Evolutionary conservation across 495 filamentous ascomycete genomes (phyloP).

Genomic region (Xylaria castorea): DNA sequence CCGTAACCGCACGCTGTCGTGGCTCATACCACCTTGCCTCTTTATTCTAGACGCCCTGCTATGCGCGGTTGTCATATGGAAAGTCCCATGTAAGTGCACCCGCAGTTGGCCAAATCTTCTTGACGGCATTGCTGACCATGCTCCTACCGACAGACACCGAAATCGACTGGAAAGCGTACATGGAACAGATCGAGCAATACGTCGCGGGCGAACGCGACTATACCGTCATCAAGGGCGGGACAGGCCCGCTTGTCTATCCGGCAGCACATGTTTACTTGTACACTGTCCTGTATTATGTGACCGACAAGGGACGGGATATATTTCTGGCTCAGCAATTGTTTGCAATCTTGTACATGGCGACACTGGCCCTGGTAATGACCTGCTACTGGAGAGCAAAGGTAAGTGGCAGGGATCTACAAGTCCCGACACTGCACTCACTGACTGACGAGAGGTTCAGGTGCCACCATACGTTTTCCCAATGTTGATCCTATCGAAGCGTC

Average conservation of each 20-base stretch:
- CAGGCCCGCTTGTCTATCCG: conserved; percentile 93
- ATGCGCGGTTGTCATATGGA: conserved; percentile 78
- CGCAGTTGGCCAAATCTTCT: background rate
- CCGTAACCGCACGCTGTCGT: conserved; percentile 44
- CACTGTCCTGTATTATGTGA: conserved; percentile 76
- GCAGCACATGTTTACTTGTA: conserved; percentile 94
- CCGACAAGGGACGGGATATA: conserved; percentile 78
- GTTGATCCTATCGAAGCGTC: conserved; percentile 85
- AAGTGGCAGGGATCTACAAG: conserved; percentile 25
- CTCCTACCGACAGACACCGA: conserved; percentile 76
- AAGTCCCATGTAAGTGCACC: conserved; percentile 77
- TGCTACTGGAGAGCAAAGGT: conserved; percentile 81
- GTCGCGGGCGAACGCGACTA: conserved; percentile 88
- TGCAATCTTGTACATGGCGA: conserved; percentile 74
- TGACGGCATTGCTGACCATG: conserved; percentile 7
- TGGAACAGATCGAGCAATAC: conserved; percentile 87
- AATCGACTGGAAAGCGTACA: conserved; percentile 97
- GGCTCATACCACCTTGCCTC: conserved; percentile 63
- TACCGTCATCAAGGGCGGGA: conserved; percentile 80
- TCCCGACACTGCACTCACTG: conserved; percentile 17
- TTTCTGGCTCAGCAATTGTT: conserved; percentile 82
- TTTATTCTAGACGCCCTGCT: conserved; percentile 77
- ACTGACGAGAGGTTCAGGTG: conserved; percentile 55
- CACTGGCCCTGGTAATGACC: conserved; percentile 75
- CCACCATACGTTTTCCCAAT: conserved; percentile 90